Conservation (phyloP, 78 protist genomes). For the Speleostelium caveatum region DNA sequence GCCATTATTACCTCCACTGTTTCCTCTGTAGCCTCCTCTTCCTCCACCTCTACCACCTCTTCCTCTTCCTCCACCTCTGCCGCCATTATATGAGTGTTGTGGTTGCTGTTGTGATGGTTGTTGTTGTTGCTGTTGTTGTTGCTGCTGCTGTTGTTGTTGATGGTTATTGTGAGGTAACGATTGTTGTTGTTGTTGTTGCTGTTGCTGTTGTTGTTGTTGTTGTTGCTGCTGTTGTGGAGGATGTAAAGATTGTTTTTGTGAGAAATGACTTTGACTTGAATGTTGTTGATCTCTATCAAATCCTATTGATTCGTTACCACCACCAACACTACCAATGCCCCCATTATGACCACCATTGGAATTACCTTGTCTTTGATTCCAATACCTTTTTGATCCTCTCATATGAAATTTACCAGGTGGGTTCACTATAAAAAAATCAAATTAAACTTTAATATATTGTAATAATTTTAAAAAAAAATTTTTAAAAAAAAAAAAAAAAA, state of each 20-base stretch:
- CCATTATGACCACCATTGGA: neutral
- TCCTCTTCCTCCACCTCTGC: conserved; percentile 20
- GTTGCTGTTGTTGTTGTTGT: neutral
- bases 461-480: no score
- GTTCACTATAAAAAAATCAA: no score
- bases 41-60: conserved; percentile 7
- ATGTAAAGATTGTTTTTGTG: conserved; percentile 18
- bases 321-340: neutral
- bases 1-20: neutral
- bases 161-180: neutral
- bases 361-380: neutral
- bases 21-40: conserved; percentile 43
- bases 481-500: no score
- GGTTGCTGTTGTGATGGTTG: neutral
- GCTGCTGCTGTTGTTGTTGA: neutral
- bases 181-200: conserved; percentile 42
- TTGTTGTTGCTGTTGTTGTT: conserved; percentile 2
- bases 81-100: neutral
- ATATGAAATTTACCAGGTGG: conserved; percentile 68
- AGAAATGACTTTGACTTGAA: neutral
- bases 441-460: no score
- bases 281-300: conserved; percentile 1
- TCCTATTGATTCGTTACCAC: neutral
- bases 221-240: conserved; percentile 2
- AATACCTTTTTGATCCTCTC: conserved; percentile 54